These are phyloP conservation scores for Paxillus rubicundulus DNA, from an alignment of 768 basidiomycete species.

Conservation along the genomic window DNA sequence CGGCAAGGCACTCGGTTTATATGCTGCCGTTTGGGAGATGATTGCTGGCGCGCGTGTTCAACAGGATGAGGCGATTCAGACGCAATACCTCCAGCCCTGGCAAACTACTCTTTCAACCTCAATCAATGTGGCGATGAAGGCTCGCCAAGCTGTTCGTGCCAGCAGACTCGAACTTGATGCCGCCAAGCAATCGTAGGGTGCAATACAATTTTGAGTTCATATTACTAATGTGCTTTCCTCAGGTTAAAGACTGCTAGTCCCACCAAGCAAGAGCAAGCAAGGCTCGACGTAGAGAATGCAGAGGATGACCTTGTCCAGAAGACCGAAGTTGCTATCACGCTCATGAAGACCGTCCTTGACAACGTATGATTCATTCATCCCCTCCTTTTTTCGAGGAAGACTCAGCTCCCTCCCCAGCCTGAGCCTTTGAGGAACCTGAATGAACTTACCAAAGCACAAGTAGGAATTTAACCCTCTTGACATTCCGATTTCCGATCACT, in stretches of 20 bases:
- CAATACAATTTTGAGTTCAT: background rate
- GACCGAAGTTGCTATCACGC: slow-evolving; percentile 94
- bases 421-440: slow-evolving; percentile 95
- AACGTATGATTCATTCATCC: slow-evolving; percentile 60
- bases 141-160: slow-evolving; percentile 74
- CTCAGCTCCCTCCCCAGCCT: slow-evolving; percentile 53
- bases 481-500: background rate
- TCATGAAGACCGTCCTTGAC: slow-evolving; percentile 98
- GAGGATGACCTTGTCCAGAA: slow-evolving; percentile 97
- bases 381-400: background rate
- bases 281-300: slow-evolving; percentile 89
- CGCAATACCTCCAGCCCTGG: slow-evolving; percentile 77
- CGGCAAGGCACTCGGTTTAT: slow-evolving; percentile 72
- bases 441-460: slow-evolving; percentile 88
- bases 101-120: slow-evolving; percentile 81
- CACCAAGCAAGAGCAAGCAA: slow-evolving; percentile 84
- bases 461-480: slow-evolving; percentile 22
- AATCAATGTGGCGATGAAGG: slow-evolving; percentile 90
- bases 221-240: slow-evolving; percentile 1
- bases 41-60: slow-evolving; percentile 73
- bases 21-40: slow-evolving; percentile 83
- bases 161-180: slow-evolving; percentile 88
- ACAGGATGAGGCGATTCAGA: slow-evolving; percentile 72
- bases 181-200: slow-evolving; percentile 78
- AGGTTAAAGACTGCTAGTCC: slow-evolving; percentile 80